Conservation (phyloP, 2,329 filamentous ascomycete genomes). For the Cladosporium sp. region DNA sequence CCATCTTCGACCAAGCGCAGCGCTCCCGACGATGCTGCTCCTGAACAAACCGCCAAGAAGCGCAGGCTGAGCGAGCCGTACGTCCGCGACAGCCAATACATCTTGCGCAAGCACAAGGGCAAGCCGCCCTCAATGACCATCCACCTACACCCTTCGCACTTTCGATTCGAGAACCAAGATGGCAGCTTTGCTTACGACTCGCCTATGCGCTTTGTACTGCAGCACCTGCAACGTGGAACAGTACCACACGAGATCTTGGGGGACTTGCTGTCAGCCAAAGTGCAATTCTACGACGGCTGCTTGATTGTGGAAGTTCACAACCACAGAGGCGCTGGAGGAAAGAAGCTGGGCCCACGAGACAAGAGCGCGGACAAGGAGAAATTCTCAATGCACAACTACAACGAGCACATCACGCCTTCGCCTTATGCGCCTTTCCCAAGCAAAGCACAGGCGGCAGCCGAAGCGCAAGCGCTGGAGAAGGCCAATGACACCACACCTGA, state of each 20-base stretch:
- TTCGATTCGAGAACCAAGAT: constrained; percentile 91
- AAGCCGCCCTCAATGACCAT: constrained; percentile 80
- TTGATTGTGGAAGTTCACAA: constrained; percentile 94
- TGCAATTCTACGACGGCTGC: constrained; percentile 89
- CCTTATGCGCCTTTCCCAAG: constrained; percentile 73
- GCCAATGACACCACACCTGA: constrained; percentile 34
- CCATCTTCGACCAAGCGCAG: constrained; percentile 35
- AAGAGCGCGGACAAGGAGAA: constrained; percentile 62
- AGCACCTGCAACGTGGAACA: constrained; percentile 74
- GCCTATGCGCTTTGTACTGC: constrained; percentile 79
- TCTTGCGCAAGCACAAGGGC: constrained; percentile 77
- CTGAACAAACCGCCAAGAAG: constrained; percentile 29
- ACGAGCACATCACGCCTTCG: constrained; percentile 85
- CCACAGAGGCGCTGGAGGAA: constrained; percentile 60
- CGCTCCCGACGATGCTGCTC: constrained; percentile 29
- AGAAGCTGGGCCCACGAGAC: constrained; percentile 47
- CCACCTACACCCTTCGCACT: constrained; percentile 82
- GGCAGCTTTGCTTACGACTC: constrained; percentile 90
- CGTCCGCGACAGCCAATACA: constrained; percentile 73
- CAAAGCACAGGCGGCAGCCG: constrained; percentile 25
- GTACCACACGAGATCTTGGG: constrained; percentile 87
- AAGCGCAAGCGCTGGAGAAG: constrained; percentile 40
- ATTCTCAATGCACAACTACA: constrained; percentile 91
- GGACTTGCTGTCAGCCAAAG: constrained; percentile 69
- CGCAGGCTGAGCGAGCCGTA: constrained; percentile 37